phyloP scores from a whole-genome alignment of 768 basidiomycete genomes.

The Trametes cingulata region DNA sequence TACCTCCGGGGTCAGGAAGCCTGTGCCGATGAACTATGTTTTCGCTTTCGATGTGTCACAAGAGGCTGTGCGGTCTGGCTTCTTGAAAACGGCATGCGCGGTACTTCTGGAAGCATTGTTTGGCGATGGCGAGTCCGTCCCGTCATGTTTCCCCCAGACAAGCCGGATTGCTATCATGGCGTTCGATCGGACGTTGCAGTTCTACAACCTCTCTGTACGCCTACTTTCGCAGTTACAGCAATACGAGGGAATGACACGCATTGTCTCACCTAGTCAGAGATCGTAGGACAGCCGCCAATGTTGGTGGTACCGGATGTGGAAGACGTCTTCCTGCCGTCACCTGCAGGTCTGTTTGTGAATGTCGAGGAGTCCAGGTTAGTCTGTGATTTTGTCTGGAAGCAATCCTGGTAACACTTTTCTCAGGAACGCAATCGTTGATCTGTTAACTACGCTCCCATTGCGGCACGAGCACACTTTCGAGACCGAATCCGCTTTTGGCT shows the following conservation, averaged over 20 bases:
- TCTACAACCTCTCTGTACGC: conserved; percentile 86
- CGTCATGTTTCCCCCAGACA: conserved; percentile 52
- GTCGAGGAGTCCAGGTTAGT: conserved; percentile 69
- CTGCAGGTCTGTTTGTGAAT: conserved; percentile 73
- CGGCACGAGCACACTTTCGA: conserved; percentile 53
- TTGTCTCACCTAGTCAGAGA: conserved; percentile 42
- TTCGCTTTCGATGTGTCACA: conserved; percentile 86
- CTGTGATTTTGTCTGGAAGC: neutral
- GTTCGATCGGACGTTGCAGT: conserved; percentile 79
- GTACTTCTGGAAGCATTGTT: conserved; percentile 65
- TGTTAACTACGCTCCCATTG: conserved; percentile 65
- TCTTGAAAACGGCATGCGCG: conserved; percentile 65
- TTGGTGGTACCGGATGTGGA: conserved; percentile 86
- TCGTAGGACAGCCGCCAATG: conserved; percentile 53
- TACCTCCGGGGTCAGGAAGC: conserved; percentile 45
- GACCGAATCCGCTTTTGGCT: conserved; percentile 71
- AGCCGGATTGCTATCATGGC: conserved; percentile 78
- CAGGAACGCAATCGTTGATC: conserved; percentile 59
- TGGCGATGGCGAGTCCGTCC: conserved; percentile 49
- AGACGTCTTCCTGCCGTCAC: conserved; percentile 87
- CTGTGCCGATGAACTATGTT: conserved; percentile 71
- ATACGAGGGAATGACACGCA: neutral
- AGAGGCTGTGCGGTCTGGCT: conserved; percentile 66
- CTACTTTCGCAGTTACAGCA: conserved; percentile 3
- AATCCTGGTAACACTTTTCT: neutral